phyloP scores from a whole-genome alignment of 768 basidiomycete genomes.

The Lactifluus volemus region DNA sequence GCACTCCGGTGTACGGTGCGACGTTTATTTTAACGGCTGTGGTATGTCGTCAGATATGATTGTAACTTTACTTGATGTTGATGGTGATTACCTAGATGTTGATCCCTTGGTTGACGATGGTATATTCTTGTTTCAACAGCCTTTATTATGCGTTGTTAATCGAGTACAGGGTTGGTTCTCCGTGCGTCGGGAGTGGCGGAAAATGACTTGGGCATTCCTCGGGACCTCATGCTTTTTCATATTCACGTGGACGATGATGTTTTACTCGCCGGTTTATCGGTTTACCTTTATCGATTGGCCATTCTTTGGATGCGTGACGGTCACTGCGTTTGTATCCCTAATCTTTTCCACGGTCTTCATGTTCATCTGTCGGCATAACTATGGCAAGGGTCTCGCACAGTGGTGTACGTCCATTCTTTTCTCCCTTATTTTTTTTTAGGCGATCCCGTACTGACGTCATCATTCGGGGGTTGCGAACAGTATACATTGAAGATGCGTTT shows the following conservation, averaged over 20 bases:
- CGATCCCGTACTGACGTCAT: neutral
- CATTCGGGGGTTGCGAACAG: neutral
- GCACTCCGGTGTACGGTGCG: conserved; percentile 36
- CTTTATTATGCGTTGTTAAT: neutral
- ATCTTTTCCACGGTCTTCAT: conserved; percentile 33
- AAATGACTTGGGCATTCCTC: conserved; percentile 37
- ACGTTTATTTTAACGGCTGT: conserved; percentile 37
- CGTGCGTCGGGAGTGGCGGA: conserved; percentile 38
- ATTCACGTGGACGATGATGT: conserved; percentile 22
- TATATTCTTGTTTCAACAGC: conserved; percentile 18
- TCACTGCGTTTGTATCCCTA: conserved; percentile 32
- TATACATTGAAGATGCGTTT: conserved; percentile 2
- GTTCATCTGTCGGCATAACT: conserved; percentile 44
- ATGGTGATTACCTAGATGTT: conserved; percentile 22
- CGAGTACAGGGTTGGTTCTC: conserved; percentile 42
- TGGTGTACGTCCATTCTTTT: conserved; percentile 36
- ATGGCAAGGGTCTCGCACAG: conserved; percentile 45
- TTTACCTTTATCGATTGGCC: conserved; percentile 36
- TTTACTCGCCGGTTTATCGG: neutral
- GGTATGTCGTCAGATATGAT: conserved; percentile 25
- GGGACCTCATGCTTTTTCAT: conserved; percentile 31
- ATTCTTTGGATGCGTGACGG: conserved; percentile 38
- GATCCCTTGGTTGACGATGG: conserved; percentile 46
- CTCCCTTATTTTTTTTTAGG: neutral
- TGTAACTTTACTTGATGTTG: no score